Conservation (phyloP, 805 yeast genomes). For the Candida lessepsii region DNA sequence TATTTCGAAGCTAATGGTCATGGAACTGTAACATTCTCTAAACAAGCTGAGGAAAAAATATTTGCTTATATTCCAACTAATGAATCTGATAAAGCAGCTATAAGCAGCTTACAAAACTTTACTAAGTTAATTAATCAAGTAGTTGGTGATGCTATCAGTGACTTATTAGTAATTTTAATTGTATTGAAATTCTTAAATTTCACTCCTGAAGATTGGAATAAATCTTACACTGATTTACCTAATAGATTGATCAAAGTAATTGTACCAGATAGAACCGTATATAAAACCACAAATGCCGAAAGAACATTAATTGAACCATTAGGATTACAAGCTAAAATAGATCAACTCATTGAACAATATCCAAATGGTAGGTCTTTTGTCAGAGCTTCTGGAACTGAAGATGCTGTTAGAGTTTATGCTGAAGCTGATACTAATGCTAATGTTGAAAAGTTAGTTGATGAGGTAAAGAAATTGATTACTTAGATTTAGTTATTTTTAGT, state of each 20-base stretch:
- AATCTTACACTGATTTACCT: conserved; percentile 79
- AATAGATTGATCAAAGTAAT: conserved; percentile 77
- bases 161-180: conserved; percentile 72
- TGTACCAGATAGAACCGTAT: conserved; percentile 76
- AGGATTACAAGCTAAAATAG: conserved; percentile 75
- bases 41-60: conserved; percentile 39
- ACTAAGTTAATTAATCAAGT: conserved; percentile 86
- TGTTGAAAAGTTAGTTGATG: conserved; percentile 28
- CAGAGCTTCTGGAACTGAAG: conserved; percentile 96
- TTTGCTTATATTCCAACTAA: conserved; percentile 32
- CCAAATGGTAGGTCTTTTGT: conserved; percentile 81
- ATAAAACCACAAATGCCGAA: conserved; percentile 89
- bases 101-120: conserved; percentile 56
- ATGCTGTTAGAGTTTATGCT: conserved; percentile 93
- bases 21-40: conserved; percentile 87
- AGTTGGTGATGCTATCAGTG: conserved; percentile 98
- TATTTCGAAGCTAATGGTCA: conserved; percentile 99
- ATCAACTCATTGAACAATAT: conserved; percentile 56
- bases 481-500: too few relatives aligned
- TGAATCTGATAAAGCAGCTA: conserved; percentile 47
- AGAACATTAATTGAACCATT: conserved; percentile 71
- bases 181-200: conserved; percentile 56
- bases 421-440: conserved; percentile 60
- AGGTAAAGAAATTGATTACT: conserved; percentile 11
- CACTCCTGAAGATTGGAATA: conserved; percentile 71